Evolutionary conservation across 139 green algal species (phyloP), one percentile per base, ranked within the genome.

Genomic region (Picochlorum sp.): DNA sequence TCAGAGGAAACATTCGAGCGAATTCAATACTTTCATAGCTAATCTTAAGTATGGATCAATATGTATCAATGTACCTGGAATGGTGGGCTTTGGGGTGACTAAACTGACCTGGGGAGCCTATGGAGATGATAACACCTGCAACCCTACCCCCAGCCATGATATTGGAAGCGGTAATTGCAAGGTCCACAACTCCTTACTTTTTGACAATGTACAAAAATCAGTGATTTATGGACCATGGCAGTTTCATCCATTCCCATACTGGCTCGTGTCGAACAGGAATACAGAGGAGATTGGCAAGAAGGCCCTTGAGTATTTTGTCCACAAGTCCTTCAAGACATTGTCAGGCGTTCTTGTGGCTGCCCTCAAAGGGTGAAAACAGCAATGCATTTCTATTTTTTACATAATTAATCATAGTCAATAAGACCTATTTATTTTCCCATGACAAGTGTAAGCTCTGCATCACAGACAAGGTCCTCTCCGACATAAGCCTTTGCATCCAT

Each of bases 371-470:
- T 54, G n/a, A 21, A 54, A 11, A 54, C 6, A 59, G 13, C n/a
- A 65, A 16, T 30, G 28, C 28, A 30, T 30, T 30, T 30, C 28
- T 7, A 30, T 30, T 30, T 30, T 30, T 30, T 56, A 65, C 18
- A 59, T n/a, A 54, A 65, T 28, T 14, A 20, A n/a, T 41, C 1
- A 21, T 14, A 28, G 0, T 6, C 21, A 16, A 66, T 26, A 45
- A 55, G 18, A 23, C n/a, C 9, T 20, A 26, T 26, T 66, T 57
- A 79, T 74, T 92, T 92, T 68, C 73, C 89, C 80, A 98, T 86
- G 3, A 90, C 87, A 31, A 99, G 76, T 1, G 92, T 97, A 14
- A 99, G 82, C 63, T 98, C 92, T 15, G 88, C 92, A 62, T 99
- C 92, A 64, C 92, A 95, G 34, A 90, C 88, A 23, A 99, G 58